These are phyloP conservation scores for Ramichloridium luteum DNA, from an alignment of 2,329 filamentous ascomycete species.

Conservation along the genomic window DNA sequence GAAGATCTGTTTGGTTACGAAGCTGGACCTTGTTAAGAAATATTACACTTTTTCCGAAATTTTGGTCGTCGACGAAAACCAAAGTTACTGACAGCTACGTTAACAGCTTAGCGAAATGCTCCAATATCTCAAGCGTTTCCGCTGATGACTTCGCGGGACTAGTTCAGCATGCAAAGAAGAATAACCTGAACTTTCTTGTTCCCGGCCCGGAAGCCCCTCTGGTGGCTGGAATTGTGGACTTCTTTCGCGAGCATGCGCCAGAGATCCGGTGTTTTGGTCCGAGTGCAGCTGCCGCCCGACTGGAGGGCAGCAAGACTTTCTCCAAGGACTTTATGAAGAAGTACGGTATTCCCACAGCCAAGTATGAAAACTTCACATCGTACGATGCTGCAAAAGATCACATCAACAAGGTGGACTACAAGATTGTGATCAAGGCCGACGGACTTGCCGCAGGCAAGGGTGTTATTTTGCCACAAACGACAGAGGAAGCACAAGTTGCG, in stretches of 20 bases:
- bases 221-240: constrained; percentile 76
- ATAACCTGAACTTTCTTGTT: constrained; percentile 69
- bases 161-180: constrained; percentile 59
- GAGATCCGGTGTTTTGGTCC: constrained; percentile 73
- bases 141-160: constrained; percentile 68
- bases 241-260: constrained; percentile 48
- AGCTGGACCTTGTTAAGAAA: too few species aligned
- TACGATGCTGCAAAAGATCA: constrained; percentile 42
- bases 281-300: constrained; percentile 65
- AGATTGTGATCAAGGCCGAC: constrained; percentile 85
- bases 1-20: too few species aligned
- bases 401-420: constrained; percentile 56
- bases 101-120: constrained; percentile 22
- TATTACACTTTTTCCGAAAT: too few species aligned
- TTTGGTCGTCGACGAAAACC: too few species aligned
- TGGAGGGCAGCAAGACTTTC: constrained; percentile 96
- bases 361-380: constrained; percentile 66
- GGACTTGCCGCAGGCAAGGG: constrained; percentile 91
- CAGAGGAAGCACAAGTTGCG: constrained; percentile 69
- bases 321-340: constrained; percentile 96
- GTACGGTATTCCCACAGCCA: constrained; percentile 79
- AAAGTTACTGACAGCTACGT: too few species aligned
- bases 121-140: constrained; percentile 56
- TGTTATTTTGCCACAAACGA: constrained; percentile 73
- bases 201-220: constrained; percentile 90